These are phyloP conservation scores for Theileria orientalis DNA, from an alignment of 169 alveolate genomes.

Conservation along the genomic window DNA sequence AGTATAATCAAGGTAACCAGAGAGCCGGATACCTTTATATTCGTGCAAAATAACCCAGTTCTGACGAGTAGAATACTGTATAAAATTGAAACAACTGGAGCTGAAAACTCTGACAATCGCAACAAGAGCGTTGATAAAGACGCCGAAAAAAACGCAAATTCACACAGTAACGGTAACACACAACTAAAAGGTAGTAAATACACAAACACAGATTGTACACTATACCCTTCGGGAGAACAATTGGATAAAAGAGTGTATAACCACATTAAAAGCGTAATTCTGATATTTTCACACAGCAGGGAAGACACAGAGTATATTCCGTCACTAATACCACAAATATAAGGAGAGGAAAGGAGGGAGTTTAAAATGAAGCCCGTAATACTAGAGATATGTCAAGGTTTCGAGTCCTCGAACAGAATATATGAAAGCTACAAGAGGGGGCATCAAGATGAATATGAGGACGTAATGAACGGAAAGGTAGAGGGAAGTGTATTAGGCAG, in stretches of 20 bases:
- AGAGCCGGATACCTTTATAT: slow-evolving; percentile 43
- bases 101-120: neutral
- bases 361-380: neutral
- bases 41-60: slow-evolving; percentile 3
- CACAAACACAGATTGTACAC: no score
- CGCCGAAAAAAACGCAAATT: neutral
- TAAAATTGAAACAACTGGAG: neutral
- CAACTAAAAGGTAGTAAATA: no score
- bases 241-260: no score
- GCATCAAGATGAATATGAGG: no score
- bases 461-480: no score
- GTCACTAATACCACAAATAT: slow-evolving; percentile 5
- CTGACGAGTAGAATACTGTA: slow-evolving; percentile 3
- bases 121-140: neutral
- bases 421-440: no score
- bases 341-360: neutral
- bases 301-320: slow-evolving; percentile 23
- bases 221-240: no score
- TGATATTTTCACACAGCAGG: slow-evolving; percentile 6
- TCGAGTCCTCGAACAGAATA: no score
- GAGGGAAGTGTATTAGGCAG: no score
- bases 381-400: no score
- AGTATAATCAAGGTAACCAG: slow-evolving; percentile 34
- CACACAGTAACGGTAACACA: no score
- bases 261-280: no score